Percentiles rank a stretch among this genome's conserved stretches.
phyloP scores from a whole-genome alignment of 352 stramenopile genomes.

The Pythium dissotocum region DNA sequence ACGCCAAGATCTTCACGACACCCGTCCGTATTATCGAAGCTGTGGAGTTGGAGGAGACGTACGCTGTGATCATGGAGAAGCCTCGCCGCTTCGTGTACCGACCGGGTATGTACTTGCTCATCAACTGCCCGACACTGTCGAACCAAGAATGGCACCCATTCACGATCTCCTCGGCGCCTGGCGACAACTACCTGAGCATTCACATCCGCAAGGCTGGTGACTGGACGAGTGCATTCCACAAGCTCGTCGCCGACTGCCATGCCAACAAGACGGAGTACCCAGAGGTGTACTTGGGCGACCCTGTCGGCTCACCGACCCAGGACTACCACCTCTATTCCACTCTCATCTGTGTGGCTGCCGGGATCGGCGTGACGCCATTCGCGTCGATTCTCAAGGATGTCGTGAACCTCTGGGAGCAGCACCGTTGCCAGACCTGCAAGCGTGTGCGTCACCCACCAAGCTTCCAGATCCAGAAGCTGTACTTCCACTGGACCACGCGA shows the following conservation, averaged over 20 bases:
- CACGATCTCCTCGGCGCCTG: constrained; percentile 86
- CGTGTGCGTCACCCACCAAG: constrained; percentile 65
- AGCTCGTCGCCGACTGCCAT: constrained; percentile 63
- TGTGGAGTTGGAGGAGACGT: constrained; percentile 59
- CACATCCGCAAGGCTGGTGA: constrained; percentile 78
- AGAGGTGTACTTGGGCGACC: constrained; percentile 70
- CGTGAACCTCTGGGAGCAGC: constrained; percentile 72
- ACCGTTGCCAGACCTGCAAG: constrained; percentile 74
- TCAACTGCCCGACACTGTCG: constrained; percentile 85
- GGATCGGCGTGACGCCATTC: constrained; percentile 84
- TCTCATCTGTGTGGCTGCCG: constrained; percentile 68
- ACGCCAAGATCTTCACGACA: constrained; percentile 69
- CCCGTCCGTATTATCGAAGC: constrained; percentile 69
- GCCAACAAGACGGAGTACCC: constrained; percentile 63
- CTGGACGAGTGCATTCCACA: constrained; percentile 67
- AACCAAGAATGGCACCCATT: constrained; percentile 90
- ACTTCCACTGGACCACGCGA: constrained; percentile 88
- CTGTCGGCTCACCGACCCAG: constrained; percentile 69
- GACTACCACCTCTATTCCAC: constrained; percentile 78
- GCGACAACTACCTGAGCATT: constrained; percentile 80
- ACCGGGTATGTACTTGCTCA: constrained; percentile 87
- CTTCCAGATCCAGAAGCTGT: constrained; percentile 82
- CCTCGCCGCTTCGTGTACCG: constrained; percentile 67
- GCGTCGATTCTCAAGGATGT: constrained; percentile 80
- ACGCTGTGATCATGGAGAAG: constrained; percentile 77